Evolutionary conservation across 2,329 filamentous ascomycete species (phyloP), one percentile per base, ranked within the genome.

Genomic region (Escovopsis sp.): DNA sequence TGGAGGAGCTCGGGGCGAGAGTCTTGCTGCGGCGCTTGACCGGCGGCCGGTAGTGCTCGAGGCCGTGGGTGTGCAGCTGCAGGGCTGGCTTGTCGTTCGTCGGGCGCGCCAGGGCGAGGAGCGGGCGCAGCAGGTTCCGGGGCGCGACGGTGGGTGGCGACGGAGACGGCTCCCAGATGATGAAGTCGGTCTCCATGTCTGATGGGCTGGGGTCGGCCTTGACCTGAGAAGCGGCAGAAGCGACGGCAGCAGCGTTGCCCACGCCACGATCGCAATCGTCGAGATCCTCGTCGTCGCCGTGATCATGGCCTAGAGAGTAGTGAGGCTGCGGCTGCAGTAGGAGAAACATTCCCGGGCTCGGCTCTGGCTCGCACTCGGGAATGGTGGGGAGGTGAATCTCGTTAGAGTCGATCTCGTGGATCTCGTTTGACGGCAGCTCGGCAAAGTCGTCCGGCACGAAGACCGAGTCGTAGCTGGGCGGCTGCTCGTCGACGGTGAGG

Each of bases 391-490:
- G 43, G 39, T 54, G 47, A 33, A 68, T 49, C 41, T 67, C 61
- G 31, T 47, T 53, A 4, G 67, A 69, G 47, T 69, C 67, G 39
- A 70, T 61, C 44, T 72, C 68, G 39, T 66, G 52, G 31, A 71
- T 67, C 49, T 68, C 65, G 33, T 54, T 65, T 5, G 63, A 60
- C 14, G 58, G 61, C 13, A 72, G 53, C 47, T 72, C 68, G 35
- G 54, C 51, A n/a, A n/a, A n/a, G 32, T 58, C 48, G 33, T 52
- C 46, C 37, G 45, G 51, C 33, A 52, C 46, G 26, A 52, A 49
- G 37, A 63, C 50, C 25, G 61, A 61, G 29, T 65, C 60, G 48
- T 67, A 69, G 39, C 59, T 62, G 15, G 63, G 62, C 13, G 64
- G 62, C n/a, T 54, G 55, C 23, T 62, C 56, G 18, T 53, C 48